Percentiles rank a stretch among this genome's conserved stretches.
These are phyloP conservation scores for Cornus florida DNA, from an alignment of 148 eudicot genomes.

Conservation along the genomic window DNA sequence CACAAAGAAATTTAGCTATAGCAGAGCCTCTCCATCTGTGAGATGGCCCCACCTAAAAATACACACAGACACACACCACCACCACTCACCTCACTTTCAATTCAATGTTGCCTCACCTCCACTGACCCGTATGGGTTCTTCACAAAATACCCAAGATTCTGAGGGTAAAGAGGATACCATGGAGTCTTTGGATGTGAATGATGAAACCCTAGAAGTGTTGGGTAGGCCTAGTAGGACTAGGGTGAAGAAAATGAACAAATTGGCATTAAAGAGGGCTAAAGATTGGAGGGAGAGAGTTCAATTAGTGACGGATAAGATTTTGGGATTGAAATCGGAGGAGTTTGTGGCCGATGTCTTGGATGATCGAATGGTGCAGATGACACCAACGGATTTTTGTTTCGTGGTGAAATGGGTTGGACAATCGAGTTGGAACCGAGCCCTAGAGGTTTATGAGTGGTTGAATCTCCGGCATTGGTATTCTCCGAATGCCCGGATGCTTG, in stretches of 20 bases:
- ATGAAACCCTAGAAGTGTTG: slow-evolving; percentile 50
- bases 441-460: slow-evolving; percentile 97
- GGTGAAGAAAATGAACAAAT: slow-evolving; percentile 80
- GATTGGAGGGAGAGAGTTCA: slow-evolving; percentile 90
- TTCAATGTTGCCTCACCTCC: slow-evolving; percentile 26
- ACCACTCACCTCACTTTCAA: slow-evolving; percentile 34
- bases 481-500: slow-evolving; percentile 86
- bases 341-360: slow-evolving; percentile 93
- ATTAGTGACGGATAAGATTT: slow-evolving; percentile 68
- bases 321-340: slow-evolving; percentile 64
- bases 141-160: slow-evolving; percentile 14
- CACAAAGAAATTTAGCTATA: slow-evolving; percentile 55
- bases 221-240: slow-evolving; percentile 62
- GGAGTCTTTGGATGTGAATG: slow-evolving; percentile 28
- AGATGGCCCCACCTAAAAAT: slow-evolving; percentile 84
- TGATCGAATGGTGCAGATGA: slow-evolving; percentile 69
- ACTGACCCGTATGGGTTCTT: slow-evolving; percentile 19
- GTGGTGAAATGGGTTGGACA: slow-evolving; percentile 86
- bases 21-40: slow-evolving; percentile 77
- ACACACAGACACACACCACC: slow-evolving; percentile 33
- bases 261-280: slow-evolving; percentile 84
- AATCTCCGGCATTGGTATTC: slow-evolving; percentile 81
- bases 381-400: slow-evolving; percentile 85
- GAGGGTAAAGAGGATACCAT: slow-evolving; percentile 26
- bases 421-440: slow-evolving; percentile 79